Conservation (phyloP, 768 basidiomycete genomes). For the Daedaleopsis nitida region DNA sequence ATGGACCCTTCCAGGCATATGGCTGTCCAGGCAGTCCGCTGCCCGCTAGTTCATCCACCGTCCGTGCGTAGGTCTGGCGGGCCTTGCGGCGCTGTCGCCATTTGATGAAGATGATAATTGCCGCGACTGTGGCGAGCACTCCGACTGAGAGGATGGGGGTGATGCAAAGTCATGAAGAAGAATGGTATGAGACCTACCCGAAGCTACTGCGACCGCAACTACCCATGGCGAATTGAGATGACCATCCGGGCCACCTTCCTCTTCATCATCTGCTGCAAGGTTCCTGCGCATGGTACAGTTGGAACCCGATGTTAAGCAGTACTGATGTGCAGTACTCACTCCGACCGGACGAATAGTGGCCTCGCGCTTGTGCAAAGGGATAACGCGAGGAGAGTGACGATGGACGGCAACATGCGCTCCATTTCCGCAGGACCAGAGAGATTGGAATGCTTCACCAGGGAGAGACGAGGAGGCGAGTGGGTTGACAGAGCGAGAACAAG, state of each 20-base stretch:
- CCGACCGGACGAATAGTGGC: neutral
- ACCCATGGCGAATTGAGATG: slow-evolving; percentile 33
- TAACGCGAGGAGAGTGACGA: neutral
- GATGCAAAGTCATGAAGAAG: neutral
- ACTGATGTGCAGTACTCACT: neutral
- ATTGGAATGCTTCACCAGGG: neutral
- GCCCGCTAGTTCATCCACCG: neutral
- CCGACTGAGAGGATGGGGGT: slow-evolving; percentile 5
- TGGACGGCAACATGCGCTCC: neutral
- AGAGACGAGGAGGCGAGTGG: neutral
- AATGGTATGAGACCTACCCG: slow-evolving; percentile 20
- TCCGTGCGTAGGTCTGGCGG: neutral
- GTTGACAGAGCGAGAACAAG: neutral
- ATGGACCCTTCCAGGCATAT: slow-evolving; percentile 11
- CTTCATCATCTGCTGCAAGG: slow-evolving; percentile 3
- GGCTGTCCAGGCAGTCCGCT: neutral
- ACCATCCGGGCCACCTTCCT: slow-evolving; percentile 16
- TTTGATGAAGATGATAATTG: slow-evolving; percentile 10
- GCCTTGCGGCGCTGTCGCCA: slow-evolving; percentile 14
- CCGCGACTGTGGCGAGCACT: slow-evolving; percentile 12
- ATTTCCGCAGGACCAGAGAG: neutral
- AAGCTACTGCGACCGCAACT: slow-evolving; percentile 28
- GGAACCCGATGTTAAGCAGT: neutral
- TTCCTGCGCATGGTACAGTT: neutral
- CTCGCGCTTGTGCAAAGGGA: neutral